phyloP scores from a whole-genome alignment of 176 grass and related monocot genomes.

The Aegilops bicornis region DNA sequence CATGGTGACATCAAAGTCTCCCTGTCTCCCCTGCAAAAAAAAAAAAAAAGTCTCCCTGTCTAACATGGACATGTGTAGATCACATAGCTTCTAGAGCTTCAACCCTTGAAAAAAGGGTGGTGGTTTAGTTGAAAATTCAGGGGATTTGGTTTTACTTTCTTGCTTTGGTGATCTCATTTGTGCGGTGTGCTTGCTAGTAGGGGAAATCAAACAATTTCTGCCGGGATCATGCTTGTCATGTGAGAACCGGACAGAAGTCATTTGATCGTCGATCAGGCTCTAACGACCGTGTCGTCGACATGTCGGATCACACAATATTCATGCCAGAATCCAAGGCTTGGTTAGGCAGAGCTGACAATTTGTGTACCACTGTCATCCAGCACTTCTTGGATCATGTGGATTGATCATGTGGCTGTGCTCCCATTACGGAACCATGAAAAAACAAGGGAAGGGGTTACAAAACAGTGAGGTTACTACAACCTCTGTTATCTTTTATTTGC shows the following conservation, averaged over 20 bases:
- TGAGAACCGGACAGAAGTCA: not conserved
- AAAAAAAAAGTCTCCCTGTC: slow-evolving; percentile 19
- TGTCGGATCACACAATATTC: not conserved
- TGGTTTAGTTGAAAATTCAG: not conserved
- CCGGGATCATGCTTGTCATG: not conserved
- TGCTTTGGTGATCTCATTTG: too few species aligned
- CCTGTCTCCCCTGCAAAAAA: too few species aligned
- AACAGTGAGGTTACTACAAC: not conserved
- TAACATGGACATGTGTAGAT: not conserved
- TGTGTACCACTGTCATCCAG: not conserved
- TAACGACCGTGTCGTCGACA: not conserved
- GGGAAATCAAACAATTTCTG: too few species aligned
- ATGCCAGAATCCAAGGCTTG: slow-evolving; percentile 24
- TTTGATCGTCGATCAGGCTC: not conserved
- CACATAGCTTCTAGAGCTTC: slow-evolving; percentile 18
- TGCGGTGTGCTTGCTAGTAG: too few species aligned
- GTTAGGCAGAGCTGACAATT: slow-evolving; percentile 22
- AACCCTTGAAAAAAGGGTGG: not conserved
- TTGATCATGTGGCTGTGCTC: not conserved
- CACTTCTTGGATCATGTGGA: not conserved
- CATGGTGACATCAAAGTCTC: slow-evolving; percentile 26
- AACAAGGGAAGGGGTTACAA: too few species aligned
- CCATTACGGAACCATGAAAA: not conserved
- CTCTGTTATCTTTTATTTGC: not conserved
- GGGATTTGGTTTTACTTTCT: too few species aligned